These are phyloP conservation scores for Neonothopanus nambi DNA, from an alignment of 1,284 basidiomycete genomes.

Conservation along the genomic window DNA sequence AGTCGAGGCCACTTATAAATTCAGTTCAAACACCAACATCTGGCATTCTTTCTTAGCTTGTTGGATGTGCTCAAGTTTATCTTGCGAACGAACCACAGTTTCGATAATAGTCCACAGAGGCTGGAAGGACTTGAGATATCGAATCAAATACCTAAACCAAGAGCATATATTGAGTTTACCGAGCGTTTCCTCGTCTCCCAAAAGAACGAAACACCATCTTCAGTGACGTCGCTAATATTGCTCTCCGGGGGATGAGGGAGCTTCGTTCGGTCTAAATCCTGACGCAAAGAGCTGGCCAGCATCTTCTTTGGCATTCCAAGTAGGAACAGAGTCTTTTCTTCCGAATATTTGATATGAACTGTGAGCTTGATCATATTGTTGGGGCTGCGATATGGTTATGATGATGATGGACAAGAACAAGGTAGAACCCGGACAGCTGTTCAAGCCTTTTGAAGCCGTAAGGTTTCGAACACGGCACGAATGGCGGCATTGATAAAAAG, in stretches of 20 bases:
- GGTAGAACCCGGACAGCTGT: too few relatives aligned
- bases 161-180: background rate
- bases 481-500: too few relatives aligned
- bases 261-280: slow-evolving; percentile 5
- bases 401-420: background rate
- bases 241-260: slow-evolving; percentile 13
- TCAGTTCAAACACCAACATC: too few relatives aligned
- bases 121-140: background rate
- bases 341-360: slow-evolving; percentile 1
- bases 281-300: background rate
- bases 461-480: too few relatives aligned
- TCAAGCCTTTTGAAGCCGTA: too few relatives aligned
- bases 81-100: background rate
- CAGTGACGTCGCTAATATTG: background rate
- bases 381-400: background rate
- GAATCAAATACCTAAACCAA: background rate
- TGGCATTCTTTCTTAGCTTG: too few relatives aligned
- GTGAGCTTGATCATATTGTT: background rate
- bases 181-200: slow-evolving; percentile 8
- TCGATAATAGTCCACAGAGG: background rate
- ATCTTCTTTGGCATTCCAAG: background rate
- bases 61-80: background rate
- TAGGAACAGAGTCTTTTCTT: background rate
- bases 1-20: too few relatives aligned
- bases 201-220: slow-evolving; percentile 2